Percentiles rank a stretch among this genome's conserved stretches.
These are phyloP conservation scores for Hyphopichia fennica DNA, from an alignment of 1,139 yeast species.

Conservation along the genomic window DNA sequence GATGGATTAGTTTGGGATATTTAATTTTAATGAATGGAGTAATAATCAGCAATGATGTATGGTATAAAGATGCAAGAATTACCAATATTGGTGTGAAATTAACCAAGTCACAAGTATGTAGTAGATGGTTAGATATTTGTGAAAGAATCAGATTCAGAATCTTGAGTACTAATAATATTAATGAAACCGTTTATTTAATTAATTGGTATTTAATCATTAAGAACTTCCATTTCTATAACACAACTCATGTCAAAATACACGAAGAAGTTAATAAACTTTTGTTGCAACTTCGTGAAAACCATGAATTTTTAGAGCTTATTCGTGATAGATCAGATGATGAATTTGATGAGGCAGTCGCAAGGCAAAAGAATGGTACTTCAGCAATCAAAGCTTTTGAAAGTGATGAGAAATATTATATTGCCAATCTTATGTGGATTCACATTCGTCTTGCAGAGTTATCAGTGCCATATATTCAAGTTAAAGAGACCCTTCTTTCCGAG, in stretches of 20 bases:
- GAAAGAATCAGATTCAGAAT: not conserved
- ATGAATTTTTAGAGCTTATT: slow-evolving; percentile 23
- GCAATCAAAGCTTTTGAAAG: not conserved
- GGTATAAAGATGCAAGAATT: slow-evolving; percentile 1
- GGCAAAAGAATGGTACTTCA: not conserved
- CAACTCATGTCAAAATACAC: slow-evolving; percentile 26
- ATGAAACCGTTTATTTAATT: slow-evolving; percentile 27
- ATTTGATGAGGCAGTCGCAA: not conserved
- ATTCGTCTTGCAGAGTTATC: slow-evolving; percentile 30
- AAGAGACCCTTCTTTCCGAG: slow-evolving; percentile 31
- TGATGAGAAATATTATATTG: not conserved
- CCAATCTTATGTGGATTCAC: slow-evolving; percentile 24
- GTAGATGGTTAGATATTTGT: not conserved
- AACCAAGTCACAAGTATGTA: not conserved
- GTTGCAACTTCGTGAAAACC: slow-evolving; percentile 26
- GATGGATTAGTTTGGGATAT: slow-evolving; percentile 12
- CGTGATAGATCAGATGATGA: slow-evolving; percentile 9
- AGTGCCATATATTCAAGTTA: slow-evolving; percentile 30
- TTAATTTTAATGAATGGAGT: slow-evolving; percentile 24
- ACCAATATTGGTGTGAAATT: not conserved
- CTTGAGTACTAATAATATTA: slow-evolving; percentile 9
- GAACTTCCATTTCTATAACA: slow-evolving; percentile 21
- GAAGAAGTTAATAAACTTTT: slow-evolving; percentile 33
- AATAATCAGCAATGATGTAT: slow-evolving; percentile 12
- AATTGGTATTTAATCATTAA: slow-evolving; percentile 31